phyloP scores from a whole-genome alignment of 2,329 filamentous ascomycete genomes.

The Moelleriella libera region DNA sequence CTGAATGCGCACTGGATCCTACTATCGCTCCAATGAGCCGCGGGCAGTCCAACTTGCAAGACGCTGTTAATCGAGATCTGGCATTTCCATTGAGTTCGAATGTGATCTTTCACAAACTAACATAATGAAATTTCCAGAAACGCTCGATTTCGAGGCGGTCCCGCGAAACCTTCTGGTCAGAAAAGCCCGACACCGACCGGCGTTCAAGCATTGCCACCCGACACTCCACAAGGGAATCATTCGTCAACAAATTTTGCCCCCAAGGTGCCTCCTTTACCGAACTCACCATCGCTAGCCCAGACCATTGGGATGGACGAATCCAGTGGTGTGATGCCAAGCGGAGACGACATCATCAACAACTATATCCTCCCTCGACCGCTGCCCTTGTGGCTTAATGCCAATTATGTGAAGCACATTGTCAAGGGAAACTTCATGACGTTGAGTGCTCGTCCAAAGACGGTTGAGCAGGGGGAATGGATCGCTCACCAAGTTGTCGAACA shows the following conservation, averaged over 20 bases:
- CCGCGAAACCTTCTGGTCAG: constrained; percentile 33
- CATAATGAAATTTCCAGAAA: constrained; percentile 25
- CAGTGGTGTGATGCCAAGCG: constrained; percentile 29
- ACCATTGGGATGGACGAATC: constrained; percentile 56
- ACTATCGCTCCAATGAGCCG: too few species aligned
- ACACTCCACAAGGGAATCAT: constrained; percentile 32
- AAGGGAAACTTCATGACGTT: constrained; percentile 97
- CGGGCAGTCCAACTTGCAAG: too few species aligned
- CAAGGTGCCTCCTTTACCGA: constrained; percentile 46
- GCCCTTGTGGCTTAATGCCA: constrained; percentile 62
- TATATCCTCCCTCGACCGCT: constrained; percentile 53
- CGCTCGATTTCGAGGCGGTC: constrained; percentile 43
- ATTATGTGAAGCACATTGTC: constrained; percentile 74
- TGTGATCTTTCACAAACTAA: constrained; percentile 4
- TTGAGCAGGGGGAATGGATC: constrained; percentile 90
- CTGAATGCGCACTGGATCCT: too few species aligned
- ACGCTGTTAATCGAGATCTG: too few species aligned
- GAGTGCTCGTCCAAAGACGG: constrained; percentile 81
- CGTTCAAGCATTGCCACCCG: constrained; percentile 28
- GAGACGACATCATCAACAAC: constrained; percentile 40
- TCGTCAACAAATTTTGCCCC: constrained; percentile 38
- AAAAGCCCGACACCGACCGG: constrained; percentile 38
- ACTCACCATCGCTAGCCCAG: constrained; percentile 49
- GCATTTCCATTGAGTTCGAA: too few species aligned
- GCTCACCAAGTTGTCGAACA: constrained; percentile 94